Percentiles rank a stretch among this genome's conserved stretches.
These are phyloP conservation scores for Lycium barbarum DNA, from an alignment of 257 asterid genomes.

Conservation along the genomic window DNA sequence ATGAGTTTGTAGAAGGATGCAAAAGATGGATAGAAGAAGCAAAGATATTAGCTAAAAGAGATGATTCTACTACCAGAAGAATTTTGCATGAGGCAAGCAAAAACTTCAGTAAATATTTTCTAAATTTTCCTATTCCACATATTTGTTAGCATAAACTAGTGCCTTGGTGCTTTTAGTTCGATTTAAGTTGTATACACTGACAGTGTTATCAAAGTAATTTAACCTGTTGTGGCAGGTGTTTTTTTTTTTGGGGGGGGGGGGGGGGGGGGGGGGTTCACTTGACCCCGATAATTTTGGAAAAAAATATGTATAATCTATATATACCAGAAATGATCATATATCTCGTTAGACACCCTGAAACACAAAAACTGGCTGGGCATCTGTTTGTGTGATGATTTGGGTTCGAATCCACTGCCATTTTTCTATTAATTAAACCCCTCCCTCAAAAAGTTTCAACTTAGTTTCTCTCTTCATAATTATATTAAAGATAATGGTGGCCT, in stretches of 20 bases:
- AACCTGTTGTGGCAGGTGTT: background rate
- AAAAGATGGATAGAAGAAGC: constrained; percentile 47
- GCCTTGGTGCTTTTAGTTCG: background rate
- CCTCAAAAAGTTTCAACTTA: too few species aligned
- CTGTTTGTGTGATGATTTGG: too few species aligned
- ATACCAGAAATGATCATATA: background rate
- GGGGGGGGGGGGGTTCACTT: too few species aligned
- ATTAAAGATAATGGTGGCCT: too few species aligned
- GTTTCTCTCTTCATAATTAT: too few species aligned
- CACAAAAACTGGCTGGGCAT: too few species aligned
- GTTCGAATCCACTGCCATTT: too few species aligned
- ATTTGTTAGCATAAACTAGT: background rate
- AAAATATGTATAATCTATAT: too few species aligned
- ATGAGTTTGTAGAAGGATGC: constrained; percentile 49
- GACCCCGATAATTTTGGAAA: background rate
- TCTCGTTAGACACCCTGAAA: background rate
- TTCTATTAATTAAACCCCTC: too few species aligned
- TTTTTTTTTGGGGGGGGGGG: background rate
- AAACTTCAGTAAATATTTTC: background rate
- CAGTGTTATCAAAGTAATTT: background rate
- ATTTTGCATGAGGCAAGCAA: constrained; percentile 38
- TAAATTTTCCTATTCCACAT: background rate
- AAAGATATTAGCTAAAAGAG: constrained; percentile 32
- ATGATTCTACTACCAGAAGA: constrained; percentile 32
- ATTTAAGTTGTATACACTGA: background rate